Percentiles rank a stretch among this genome's conserved stretches.
phyloP scores from a whole-genome alignment of 2,329 filamentous ascomycete species.

The Diaporthe citri region DNA sequence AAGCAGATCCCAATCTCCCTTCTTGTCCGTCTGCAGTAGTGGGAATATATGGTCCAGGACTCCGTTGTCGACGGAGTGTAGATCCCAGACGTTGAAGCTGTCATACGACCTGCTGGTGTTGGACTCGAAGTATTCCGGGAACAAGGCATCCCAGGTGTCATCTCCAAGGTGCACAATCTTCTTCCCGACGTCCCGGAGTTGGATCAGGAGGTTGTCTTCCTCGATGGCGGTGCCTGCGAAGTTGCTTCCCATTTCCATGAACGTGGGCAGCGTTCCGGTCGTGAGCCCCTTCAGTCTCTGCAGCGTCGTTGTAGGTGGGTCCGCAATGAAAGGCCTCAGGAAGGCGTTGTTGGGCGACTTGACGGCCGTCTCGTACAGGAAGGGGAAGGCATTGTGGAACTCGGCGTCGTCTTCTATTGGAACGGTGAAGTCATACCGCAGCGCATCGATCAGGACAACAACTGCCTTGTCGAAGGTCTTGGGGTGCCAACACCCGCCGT shows the following conservation, averaged over 20 bases:
- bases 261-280: conserved; percentile 94
- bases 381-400: conserved; percentile 90
- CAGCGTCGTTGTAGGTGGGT: conserved; percentile 93
- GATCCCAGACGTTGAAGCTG: conserved; percentile 98
- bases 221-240: conserved; percentile 96
- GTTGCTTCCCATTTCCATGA: conserved; percentile 93
- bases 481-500: conserved; percentile 92
- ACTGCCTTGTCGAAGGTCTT: conserved; percentile 94
- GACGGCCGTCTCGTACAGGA: conserved; percentile 86
- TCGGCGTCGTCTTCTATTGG: conserved; percentile 72
- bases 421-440: conserved; percentile 96
- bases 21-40: conserved; percentile 75
- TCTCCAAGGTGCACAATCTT: conserved; percentile 95
- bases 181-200: conserved; percentile 75
- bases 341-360: conserved; percentile 85
- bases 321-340: conserved; percentile 93
- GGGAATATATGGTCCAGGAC: conserved; percentile 93
- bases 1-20: conserved; percentile 88
- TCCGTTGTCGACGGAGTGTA: conserved; percentile 96
- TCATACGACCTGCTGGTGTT: conserved; percentile 92
- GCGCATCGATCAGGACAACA: conserved; percentile 89
- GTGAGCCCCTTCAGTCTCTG: conserved; percentile 94
- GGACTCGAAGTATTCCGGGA: conserved; percentile 91
- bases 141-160: conserved; percentile 95
- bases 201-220: conserved; percentile 83